Base-by-base conservation (phyloP, 106 monocot genomes). In the Acorus calamus region DNA sequence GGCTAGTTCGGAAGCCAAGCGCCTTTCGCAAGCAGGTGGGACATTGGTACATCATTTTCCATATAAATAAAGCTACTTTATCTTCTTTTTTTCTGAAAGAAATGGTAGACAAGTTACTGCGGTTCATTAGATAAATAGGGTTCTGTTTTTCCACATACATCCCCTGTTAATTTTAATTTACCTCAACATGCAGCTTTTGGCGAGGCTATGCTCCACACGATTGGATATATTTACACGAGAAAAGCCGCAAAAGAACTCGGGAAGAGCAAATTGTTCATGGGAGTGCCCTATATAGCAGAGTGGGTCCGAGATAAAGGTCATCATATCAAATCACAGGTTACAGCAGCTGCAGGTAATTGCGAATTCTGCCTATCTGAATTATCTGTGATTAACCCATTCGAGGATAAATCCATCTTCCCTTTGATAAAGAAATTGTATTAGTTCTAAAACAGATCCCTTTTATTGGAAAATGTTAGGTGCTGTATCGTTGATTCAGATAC, bases 181-280 rank as follows among this genome's bases (percentile, higher is more conserved):
- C 56, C 7, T 3, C 57, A 56, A 66, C 46, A 66, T 88, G 63
- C 74, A 96, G 94, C 87, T 66, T 96, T 96, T 87, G 94, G 94
- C 46, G 89, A 90, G 74, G 87, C 94, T 69, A 96, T 96, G 94
- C 76, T 96, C 13, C 90, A 90, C 53, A 96, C 94, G n/a, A 84
- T 96, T 72, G 94, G 94, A 4, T 96, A 96, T 64, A 90, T 96
- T 46, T 96, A 96, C 80, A 62, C 71, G 57, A 79, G 90, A 78
- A 77, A 77, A 66, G 86, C 94, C 55, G 63, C 89, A 60, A 89
- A 64, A 71, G 87, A 76, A 60, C 74, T 94, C 54, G 89, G 86
- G 13, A 94, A 80, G 68, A 94, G 57, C 62, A 77, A 57, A 48
- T 63, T 81, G 50, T 81, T 79, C 56, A 94, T 94, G 89, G 92